Evolutionary conservation across 2,329 filamentous ascomycete genomes (phyloP).

Genomic region (Sclerotinia spermophila): DNA sequence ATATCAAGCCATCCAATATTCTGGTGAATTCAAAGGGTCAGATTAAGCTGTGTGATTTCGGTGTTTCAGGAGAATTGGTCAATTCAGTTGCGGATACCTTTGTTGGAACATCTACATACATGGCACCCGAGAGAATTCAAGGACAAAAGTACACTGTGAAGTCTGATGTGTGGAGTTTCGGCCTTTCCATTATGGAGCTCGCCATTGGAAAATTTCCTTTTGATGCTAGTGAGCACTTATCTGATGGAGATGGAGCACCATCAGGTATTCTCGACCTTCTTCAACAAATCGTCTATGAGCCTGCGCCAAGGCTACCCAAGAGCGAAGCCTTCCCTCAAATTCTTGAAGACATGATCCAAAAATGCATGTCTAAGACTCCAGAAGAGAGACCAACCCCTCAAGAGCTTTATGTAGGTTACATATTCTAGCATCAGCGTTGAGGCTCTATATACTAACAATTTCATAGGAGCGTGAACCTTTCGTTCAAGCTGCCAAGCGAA

Average conservation of each 20-base stretch:
- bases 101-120: slow-evolving; percentile 97
- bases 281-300: slow-evolving; percentile 96
- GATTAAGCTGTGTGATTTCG: slow-evolving; percentile 98
- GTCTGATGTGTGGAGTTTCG: slow-evolving; percentile 96
- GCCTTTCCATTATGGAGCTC: slow-evolving; percentile 90
- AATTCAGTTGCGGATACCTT: slow-evolving; percentile 99
- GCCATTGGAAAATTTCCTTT: slow-evolving; percentile 98
- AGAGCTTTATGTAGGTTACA: slow-evolving; percentile 76
- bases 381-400: slow-evolving; percentile 87
- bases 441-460: slow-evolving; percentile 19
- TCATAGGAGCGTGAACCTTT: slow-evolving; percentile 84
- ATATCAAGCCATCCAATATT: slow-evolving; percentile 98
- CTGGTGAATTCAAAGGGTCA: slow-evolving; percentile 89
- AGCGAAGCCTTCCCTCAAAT: slow-evolving; percentile 96
- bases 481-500: slow-evolving; percentile 92
- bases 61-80: slow-evolving; percentile 95
- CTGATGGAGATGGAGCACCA: slow-evolving; percentile 75
- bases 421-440: slow-evolving; percentile 19
- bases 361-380: slow-evolving; percentile 87
- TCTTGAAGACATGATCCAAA: slow-evolving; percentile 94
- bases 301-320: slow-evolving; percentile 88
- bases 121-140: slow-evolving; percentile 97
- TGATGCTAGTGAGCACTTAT: slow-evolving; percentile 65
- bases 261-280: slow-evolving; percentile 94
- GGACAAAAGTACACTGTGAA: slow-evolving; percentile 97